These are phyloP conservation scores for Ajuga chamaepitys DNA, from an alignment of 257 asterid genomes.

Conservation along the genomic window DNA sequence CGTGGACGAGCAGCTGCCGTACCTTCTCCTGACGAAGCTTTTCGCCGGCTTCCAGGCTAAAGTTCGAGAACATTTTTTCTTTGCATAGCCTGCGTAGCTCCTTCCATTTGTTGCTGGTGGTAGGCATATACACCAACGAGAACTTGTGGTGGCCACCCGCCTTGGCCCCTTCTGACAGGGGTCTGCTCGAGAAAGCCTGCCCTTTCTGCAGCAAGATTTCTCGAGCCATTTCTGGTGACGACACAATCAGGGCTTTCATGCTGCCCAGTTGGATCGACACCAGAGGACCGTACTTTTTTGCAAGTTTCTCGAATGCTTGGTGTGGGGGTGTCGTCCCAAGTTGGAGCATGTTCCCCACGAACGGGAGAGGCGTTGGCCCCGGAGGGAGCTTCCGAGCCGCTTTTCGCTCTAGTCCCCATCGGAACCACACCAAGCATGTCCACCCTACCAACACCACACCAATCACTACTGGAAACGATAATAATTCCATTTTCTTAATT, in stretches of 20 bases:
- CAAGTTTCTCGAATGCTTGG: slow-evolving; percentile 12
- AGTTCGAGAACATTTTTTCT: slow-evolving; percentile 22
- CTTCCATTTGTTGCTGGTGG: slow-evolving; percentile 24
- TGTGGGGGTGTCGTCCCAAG: slow-evolving; percentile 10
- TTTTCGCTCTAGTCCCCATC: too few species aligned
- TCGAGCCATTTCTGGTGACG: slow-evolving; percentile 31
- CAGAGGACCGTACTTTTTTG: slow-evolving; percentile 26
- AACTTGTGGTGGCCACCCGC: not conserved
- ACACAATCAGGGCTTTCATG: slow-evolving; percentile 14
- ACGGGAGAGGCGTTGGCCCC: not conserved
- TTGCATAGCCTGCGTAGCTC: slow-evolving; percentile 26
- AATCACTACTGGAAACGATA: too few species aligned
- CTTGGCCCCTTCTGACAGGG: not conserved
- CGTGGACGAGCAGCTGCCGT: slow-evolving; percentile 11
- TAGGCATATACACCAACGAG: slow-evolving; percentile 19
- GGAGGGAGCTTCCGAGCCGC: slow-evolving; percentile 7
- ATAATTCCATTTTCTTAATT: too few species aligned
- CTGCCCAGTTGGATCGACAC: slow-evolving; percentile 9
- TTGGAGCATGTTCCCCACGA: slow-evolving; percentile 21
- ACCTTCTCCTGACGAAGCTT: slow-evolving; percentile 22
- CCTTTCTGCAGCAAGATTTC: too few species aligned
- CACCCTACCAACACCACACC: too few species aligned
- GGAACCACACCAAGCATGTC: too few species aligned
- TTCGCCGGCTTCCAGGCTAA: slow-evolving; percentile 17
- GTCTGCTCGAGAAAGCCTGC: not conserved